Base-by-base conservation (phyloP, 2,329 filamentous ascomycete species). In the Cadophora malorum region DNA sequence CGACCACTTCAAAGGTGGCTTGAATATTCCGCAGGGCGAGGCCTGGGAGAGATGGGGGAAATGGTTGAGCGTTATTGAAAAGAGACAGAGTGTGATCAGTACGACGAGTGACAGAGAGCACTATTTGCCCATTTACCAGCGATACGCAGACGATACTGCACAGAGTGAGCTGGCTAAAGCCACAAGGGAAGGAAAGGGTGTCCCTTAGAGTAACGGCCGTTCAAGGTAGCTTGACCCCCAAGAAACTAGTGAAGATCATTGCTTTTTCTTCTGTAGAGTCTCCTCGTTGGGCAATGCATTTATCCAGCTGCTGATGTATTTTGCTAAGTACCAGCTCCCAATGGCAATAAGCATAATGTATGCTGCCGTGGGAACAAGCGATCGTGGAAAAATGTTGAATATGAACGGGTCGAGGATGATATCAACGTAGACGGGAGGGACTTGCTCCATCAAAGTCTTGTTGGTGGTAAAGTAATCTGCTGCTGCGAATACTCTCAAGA, bases 381-480 rank as follows among this genome's bases (percentile, higher is more conserved):
- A 97, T 63, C 83, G 84, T 14, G 96, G 96, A 63, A 98, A 84
- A 19, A 94, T 76, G 81, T 96, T 96, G 75, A 90, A 80, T 50
- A 96, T 69, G 76, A 90, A 98, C 0, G 94, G 94, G 79, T 98
- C 96, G 28, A 99, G 86, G 74, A 97, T 91, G 79, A 89, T 80
- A 74, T 99, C 95, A 63, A 91, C 91, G 64, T 88, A 82, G 4
- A 98, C 93, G 0, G 89, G 87, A 1, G 90, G 90, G 16, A 92
- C 91, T 69, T 84, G 76, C 60, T 82, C 80, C 95, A 98, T 98
- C 75, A 97, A 85, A 1, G 85, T 85, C 69, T 82, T 80, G 77
- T 97, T 86, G 67, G 88, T 84, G 12, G 92, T 91, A 79, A 92
- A 96, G 82, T 95, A 99, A 75, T 96, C 93, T 58, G 96, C 94